These are phyloP conservation scores for Leavenworthia alabamica DNA, from an alignment of 345 rosid genomes.

Conservation along the genomic window DNA sequence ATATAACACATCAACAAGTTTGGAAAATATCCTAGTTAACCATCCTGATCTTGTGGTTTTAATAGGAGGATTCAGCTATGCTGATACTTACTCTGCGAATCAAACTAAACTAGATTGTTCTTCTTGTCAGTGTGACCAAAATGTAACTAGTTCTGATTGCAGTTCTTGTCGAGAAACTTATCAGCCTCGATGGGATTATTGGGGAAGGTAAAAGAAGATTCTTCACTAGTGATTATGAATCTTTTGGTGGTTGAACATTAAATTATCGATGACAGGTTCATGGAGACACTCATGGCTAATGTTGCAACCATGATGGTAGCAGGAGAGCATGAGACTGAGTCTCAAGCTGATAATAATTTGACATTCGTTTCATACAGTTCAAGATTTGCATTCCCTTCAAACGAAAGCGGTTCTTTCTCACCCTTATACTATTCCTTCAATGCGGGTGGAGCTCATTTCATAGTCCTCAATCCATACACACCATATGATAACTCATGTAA, in stretches of 20 bases:
- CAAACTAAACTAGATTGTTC: constrained; percentile 51
- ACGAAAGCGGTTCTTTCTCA: constrained; percentile 56
- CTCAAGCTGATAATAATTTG: constrained; percentile 40
- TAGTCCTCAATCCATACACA: constrained; percentile 60
- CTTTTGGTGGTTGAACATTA: neutral
- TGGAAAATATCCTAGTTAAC: constrained; percentile 52
- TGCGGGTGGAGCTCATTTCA: constrained; percentile 76
- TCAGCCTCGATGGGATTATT: constrained; percentile 98
- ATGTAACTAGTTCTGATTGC: constrained; percentile 4
- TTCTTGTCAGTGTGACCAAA: constrained; percentile 27
- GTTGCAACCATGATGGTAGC: constrained; percentile 75
- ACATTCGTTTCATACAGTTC: constrained; percentile 65
- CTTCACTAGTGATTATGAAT: neutral
- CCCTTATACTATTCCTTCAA: constrained; percentile 73
- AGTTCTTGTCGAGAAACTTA: constrained; percentile 39
- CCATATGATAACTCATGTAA: constrained; percentile 50
- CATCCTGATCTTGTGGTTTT: constrained; percentile 77
- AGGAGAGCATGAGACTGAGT: constrained; percentile 74
- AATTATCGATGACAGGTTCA: constrained; percentile 38
- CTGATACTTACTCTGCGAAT: constrained; percentile 61
- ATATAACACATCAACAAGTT: constrained; percentile 60
- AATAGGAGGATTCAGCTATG: constrained; percentile 75
- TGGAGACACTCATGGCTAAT: constrained; percentile 62
- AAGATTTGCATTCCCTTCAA: constrained; percentile 63
- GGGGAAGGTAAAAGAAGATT: constrained; percentile 70